Evolutionary conservation across 441 rosid species (phyloP).

Genomic region (Erysimum cheiri): DNA sequence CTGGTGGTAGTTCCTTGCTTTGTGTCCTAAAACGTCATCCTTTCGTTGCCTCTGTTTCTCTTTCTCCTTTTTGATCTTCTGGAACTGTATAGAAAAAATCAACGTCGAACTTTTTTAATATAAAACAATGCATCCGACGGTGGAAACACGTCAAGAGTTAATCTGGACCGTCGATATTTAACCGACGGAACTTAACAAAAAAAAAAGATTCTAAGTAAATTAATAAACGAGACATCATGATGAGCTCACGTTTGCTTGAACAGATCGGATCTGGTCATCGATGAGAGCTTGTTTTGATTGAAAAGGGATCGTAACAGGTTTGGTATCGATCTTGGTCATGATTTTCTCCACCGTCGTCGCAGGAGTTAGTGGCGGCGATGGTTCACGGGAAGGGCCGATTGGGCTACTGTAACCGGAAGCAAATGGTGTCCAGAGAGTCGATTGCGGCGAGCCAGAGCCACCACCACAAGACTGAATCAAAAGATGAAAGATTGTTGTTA

Average conservation of each 20-base stretch:
- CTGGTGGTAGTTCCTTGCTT: conserved; percentile 38
- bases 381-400: conserved; percentile 45
- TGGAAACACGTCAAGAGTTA: background rate
- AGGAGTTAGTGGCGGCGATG: conserved; percentile 48
- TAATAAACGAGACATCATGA: conserved; percentile 9
- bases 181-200: background rate
- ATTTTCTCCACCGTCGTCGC: conserved; percentile 43
- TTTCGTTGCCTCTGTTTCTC: conserved; percentile 55
- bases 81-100: conserved; percentile 43
- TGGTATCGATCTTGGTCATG: conserved; percentile 41
- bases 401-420: conserved; percentile 49
- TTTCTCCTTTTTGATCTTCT: conserved; percentile 53
- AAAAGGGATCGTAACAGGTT: conserved; percentile 38
- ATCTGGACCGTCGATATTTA: conserved; percentile 33
- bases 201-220: conserved; percentile 9
- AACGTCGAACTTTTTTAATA: background rate
- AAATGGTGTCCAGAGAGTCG: conserved; percentile 59
- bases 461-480: conserved; percentile 46
- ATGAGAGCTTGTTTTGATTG: conserved; percentile 61
- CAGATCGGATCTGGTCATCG: conserved; percentile 62
- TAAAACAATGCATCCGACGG: conserved; percentile 17
- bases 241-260: conserved; percentile 55
- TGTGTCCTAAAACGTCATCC: conserved; percentile 36
- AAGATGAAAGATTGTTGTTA: conserved; percentile 9
- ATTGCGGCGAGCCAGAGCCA: conserved; percentile 53